A percentile compares a stretch with the other conserved stretches of the same genome.
Evolutionary conservation across 805 yeast genomes (phyloP).

Genomic region (Isabelozyma heimii): DNA sequence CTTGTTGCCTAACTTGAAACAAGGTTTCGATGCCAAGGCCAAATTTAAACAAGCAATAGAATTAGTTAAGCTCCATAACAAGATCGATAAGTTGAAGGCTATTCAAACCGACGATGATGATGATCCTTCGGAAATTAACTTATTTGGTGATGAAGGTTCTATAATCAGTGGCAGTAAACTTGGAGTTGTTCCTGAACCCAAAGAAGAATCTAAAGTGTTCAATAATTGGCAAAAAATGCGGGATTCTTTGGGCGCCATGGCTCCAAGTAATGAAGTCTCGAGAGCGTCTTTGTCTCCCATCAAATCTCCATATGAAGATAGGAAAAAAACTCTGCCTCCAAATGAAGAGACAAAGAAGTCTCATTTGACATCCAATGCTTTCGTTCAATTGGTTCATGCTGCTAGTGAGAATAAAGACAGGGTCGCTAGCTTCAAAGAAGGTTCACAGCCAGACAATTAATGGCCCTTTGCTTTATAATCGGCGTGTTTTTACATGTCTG

Average conservation of each 20-base stretch:
- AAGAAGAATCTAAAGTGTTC: slow-evolving; percentile 11
- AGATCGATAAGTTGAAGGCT: slow-evolving; percentile 67
- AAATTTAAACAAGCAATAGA: slow-evolving; percentile 86
- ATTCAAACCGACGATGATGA: slow-evolving; percentile 58
- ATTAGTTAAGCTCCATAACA: slow-evolving; percentile 75
- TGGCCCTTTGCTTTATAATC: neutral
- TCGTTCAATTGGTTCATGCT: slow-evolving; percentile 68
- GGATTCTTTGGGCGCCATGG: slow-evolving; percentile 18
- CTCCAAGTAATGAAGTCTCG: slow-evolving; percentile 11
- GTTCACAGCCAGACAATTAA: neutral
- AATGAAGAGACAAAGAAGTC: slow-evolving; percentile 21
- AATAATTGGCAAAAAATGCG: slow-evolving; percentile 27
- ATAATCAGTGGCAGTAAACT: slow-evolving; percentile 5
- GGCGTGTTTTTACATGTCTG: neutral
- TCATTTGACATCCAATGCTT: slow-evolving; percentile 49
- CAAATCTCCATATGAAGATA: slow-evolving; percentile 6
- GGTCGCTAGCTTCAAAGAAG: slow-evolving; percentile 18
- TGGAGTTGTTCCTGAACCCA: slow-evolving; percentile 3
- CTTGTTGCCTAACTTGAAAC: slow-evolving; percentile 76
- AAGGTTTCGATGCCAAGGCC: slow-evolving; percentile 78
- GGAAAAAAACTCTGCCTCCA: too few species aligned
- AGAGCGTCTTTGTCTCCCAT: slow-evolving; percentile 18
- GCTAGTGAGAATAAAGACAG: slow-evolving; percentile 61
- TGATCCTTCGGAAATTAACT: slow-evolving; percentile 45
- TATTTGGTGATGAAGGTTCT: slow-evolving; percentile 36